Evolutionary conservation across 2,329 filamentous ascomycete species (phyloP).

Genomic region (Gaeumannomyces sp.): DNA sequence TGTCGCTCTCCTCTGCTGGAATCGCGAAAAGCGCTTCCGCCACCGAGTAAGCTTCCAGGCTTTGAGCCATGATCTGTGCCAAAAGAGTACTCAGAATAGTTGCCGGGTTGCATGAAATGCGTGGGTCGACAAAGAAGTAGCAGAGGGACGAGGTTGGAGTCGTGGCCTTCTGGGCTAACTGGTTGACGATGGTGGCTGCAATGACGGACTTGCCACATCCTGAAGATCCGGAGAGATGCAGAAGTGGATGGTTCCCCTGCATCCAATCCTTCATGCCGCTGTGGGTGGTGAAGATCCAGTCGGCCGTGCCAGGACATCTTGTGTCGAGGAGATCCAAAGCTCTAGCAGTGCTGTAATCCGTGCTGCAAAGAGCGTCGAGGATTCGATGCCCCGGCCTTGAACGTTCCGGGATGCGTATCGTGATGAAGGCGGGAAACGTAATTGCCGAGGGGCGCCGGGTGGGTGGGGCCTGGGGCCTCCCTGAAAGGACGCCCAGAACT

Average conservation of each 20-base stretch:
- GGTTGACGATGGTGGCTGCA: constrained; percentile 15
- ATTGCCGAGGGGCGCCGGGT: background rate
- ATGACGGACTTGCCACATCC: constrained; percentile 24
- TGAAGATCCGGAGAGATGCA: constrained; percentile 17
- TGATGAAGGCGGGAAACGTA: background rate
- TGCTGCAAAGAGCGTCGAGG: background rate
- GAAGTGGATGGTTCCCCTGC: background rate
- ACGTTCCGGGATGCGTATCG: background rate
- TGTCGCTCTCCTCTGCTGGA: background rate
- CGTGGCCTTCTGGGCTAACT: background rate
- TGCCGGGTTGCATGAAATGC: background rate
- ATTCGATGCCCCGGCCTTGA: background rate
- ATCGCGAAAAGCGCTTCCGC: background rate
- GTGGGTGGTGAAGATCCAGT: background rate
- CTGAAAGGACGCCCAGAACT: background rate
- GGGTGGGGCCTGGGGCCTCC: background rate
- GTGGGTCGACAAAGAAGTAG: background rate
- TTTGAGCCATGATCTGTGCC: background rate
- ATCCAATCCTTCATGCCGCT: background rate
- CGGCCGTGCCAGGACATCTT: background rate
- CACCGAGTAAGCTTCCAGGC: background rate
- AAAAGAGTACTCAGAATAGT: background rate
- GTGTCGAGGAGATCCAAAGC: background rate
- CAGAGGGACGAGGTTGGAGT: background rate
- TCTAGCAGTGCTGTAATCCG: background rate